These are phyloP conservation scores for Bremia lactucae DNA, from an alignment of 352 stramenopile species.

Conservation along the genomic window DNA sequence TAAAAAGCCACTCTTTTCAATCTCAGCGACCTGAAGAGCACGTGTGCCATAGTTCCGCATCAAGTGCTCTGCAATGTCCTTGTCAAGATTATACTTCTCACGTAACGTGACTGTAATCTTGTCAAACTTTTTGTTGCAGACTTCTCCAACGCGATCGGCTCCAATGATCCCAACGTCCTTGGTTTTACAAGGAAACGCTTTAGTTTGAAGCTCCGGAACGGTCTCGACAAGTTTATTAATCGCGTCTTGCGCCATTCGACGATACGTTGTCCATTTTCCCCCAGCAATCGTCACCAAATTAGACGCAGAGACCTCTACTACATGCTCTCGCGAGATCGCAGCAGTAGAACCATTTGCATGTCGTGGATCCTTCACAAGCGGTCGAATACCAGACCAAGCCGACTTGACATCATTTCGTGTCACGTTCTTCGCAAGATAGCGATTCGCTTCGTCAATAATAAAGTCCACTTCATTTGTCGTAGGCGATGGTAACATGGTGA, in stretches of 20 bases:
- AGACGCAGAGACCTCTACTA: conserved; percentile 86
- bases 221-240: conserved; percentile 85
- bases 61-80: conserved; percentile 91
- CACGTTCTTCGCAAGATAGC: conserved; percentile 86
- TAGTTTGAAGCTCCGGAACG: conserved; percentile 62
- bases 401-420: conserved; percentile 87
- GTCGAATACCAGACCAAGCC: conserved; percentile 92
- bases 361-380: conserved; percentile 87
- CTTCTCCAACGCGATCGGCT: conserved; percentile 86
- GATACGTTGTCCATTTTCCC: conserved; percentile 96
- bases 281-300: conserved; percentile 92
- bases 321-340: conserved; percentile 89
- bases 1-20: conserved; percentile 76
- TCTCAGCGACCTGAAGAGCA: conserved; percentile 91
- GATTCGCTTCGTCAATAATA: conserved; percentile 90
- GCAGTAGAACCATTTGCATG: conserved; percentile 73
- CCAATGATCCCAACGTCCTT: conserved; percentile 78
- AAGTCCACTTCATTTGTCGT: conserved; percentile 90
- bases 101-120: conserved; percentile 89
- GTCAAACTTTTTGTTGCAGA: conserved; percentile 95
- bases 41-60: conserved; percentile 94
- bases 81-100: conserved; percentile 90
- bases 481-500: conserved; percentile 91
- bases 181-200: conserved; percentile 69
- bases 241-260: conserved; percentile 92